Evolutionary conservation across 2,329 filamentous ascomycete genomes (phyloP).

Genomic region (Geoglossum cookeanum): DNA sequence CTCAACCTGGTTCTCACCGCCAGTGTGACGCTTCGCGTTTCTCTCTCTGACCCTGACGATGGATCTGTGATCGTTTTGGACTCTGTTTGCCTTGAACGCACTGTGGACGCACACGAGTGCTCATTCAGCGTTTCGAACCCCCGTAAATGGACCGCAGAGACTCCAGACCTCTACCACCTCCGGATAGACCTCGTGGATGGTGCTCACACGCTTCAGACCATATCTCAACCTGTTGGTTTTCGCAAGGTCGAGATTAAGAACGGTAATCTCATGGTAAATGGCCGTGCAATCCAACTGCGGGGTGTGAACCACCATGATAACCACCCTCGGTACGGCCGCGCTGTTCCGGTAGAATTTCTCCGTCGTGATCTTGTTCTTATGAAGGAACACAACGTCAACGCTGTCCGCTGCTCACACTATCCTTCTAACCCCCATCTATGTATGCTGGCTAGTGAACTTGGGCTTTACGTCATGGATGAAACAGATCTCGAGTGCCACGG

Average conservation of each 20-base stretch:
- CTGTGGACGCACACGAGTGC: slow-evolving; percentile 13
- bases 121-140: slow-evolving; percentile 28
- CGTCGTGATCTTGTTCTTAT: slow-evolving; percentile 43
- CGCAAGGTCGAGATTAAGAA: slow-evolving; percentile 42
- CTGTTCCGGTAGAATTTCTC: slow-evolving; percentile 43
- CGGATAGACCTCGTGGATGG: slow-evolving; percentile 25
- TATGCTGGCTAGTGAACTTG: slow-evolving; percentile 30
- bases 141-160: slow-evolving; percentile 50
- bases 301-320: slow-evolving; percentile 55
- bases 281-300: slow-evolving; percentile 37
- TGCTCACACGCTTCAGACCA: slow-evolving; percentile 13
- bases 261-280: slow-evolving; percentile 43
- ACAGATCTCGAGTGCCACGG: slow-evolving; percentile 21
- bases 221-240: slow-evolving; percentile 41
- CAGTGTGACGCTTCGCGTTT: slow-evolving; percentile 4
- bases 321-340: slow-evolving; percentile 41
- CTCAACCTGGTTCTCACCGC: slow-evolving; percentile 1
- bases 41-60: slow-evolving; percentile 25
- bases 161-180: slow-evolving; percentile 39
- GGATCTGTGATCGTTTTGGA: background rate
- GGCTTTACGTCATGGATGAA: slow-evolving; percentile 20
- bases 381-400: slow-evolving; percentile 54
- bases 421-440: slow-evolving; percentile 41
- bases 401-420: slow-evolving; percentile 49
- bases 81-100: background rate